Evolutionary conservation across 305 asterid species (phyloP), one percentile per base, ranked within the genome.

Genomic region (Rubia balearica): DNA sequence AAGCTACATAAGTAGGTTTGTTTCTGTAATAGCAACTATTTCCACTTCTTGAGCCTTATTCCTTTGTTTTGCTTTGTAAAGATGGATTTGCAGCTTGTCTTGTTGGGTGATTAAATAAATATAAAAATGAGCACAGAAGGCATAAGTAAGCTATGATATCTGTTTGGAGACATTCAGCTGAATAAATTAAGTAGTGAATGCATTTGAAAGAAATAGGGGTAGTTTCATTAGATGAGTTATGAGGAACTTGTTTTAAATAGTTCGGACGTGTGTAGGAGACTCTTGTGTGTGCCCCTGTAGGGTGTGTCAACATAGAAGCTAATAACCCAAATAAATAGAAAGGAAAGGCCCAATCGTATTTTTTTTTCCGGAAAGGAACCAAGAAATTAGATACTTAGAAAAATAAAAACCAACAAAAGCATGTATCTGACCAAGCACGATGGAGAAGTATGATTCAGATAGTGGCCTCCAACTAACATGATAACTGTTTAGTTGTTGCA

Each of bases 51-150:
- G 22, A 42, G 30, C 22, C 45, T 61, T 61, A 17, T 59, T 19
- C 43, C 19, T 55, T 19, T 49, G 16, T 38, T 19, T 41, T 40
- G 19, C 65, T 59, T 21, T 43, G 36, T 9, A 67, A 65, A 21
- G 55, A 8, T 63, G 45, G 40, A 57, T 56, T 9, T n/a, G 59
- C 21, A 38, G 63, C 33, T 60, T 59, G 36, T 67, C 48, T 71
- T 49, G 42, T 40, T 53, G 24, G 59, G 59, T 53, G 59, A n/a
- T 53, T 53, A 11, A 53, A 17, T 53, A 53, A 53, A n/a, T 3
- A 6, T n/a, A n/a, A 53, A 7, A 22, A 17, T 17, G 59, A 53
- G 59, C 2, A n/a, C 8, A 53, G 59, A 53, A 53, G 11, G 19
- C 24, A 17, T 51, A 22, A n/a, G 24, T 11, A 46, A 1, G 5